Evolutionary conservation across 805 yeast genomes (phyloP), one percentile per base, ranked within the genome.

Genomic region (Candida orba): DNA sequence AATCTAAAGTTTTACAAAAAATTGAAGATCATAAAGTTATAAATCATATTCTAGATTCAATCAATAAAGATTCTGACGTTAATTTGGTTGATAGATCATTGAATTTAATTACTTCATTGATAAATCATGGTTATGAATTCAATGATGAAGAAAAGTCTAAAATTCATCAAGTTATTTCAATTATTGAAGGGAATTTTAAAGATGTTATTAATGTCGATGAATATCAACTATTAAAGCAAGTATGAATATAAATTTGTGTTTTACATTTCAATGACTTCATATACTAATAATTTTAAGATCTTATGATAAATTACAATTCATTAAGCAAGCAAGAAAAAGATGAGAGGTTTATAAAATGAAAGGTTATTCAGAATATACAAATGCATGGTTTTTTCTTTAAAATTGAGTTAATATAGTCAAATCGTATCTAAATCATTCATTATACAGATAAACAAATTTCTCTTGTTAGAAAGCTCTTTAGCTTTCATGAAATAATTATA

Each of bases 1-100:
- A 68, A 34, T 59, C 63, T 10, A 71, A 69, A 12, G 67, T 69
- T 34, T 56, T 62, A 27, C 49, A 57, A 5, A 65, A 71, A 34
- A 59, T 84, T 24, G 48, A 52, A 14, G 59, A 59, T 36, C 51
- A 52, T 34, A 53, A 57, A 13, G 49, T 67, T 10, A 48, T 53
- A 8, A 36, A 57, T 4, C 51, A 63, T 9, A 52, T 67, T n/a
- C 49, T 56, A 13, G 48, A 48, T 36, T 36, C 64, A 36, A 50
- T 52, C 22, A 46, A 53, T 14, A 46, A 48, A 34, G 63, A 59
- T n/a, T 45, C 56, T 6, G 43, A 76, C 49, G 52, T 76, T 13
- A 75, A 75, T 15, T 65, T 79, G 34, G 65, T 76, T 24, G 90
- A 83, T 51, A 78, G 78, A 58, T 70, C 75, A 0, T 59, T 82